phyloP scores from a whole-genome alignment of 805 yeast species.

The Pichia insulana region DNA sequence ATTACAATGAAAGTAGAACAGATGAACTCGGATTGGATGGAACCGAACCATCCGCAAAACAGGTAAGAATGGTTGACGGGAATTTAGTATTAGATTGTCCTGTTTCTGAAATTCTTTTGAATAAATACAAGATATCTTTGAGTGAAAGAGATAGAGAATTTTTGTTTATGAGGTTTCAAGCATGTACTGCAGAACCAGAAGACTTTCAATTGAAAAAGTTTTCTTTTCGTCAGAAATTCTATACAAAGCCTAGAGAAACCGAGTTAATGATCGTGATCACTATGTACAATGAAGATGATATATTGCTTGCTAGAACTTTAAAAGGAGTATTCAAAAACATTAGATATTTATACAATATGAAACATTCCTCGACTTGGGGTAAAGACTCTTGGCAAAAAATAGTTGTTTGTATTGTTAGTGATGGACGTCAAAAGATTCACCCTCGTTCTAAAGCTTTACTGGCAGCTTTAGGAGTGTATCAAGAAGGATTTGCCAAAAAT shows the following conservation, averaged over 20 bases:
- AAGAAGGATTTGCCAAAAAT: constrained; percentile 92
- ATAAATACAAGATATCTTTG: constrained; percentile 39
- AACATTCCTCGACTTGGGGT: constrained; percentile 78
- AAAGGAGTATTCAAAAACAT: constrained; percentile 89
- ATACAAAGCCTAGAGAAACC: constrained; percentile 68
- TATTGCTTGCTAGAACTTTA: constrained; percentile 72
- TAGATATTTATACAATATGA: constrained; percentile 57
- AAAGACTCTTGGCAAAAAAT: constrained; percentile 90
- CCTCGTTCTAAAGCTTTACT: constrained; percentile 71
- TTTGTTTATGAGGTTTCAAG: constrained; percentile 85
- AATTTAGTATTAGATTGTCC: constrained; percentile 85
- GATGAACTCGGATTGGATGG: not conserved
- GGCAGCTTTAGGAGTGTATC: constrained; percentile 84
- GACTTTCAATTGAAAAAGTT: constrained; percentile 55
- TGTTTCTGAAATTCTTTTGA: constrained; percentile 59
- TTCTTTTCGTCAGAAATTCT: constrained; percentile 76
- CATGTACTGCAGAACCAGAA: constrained; percentile 86
- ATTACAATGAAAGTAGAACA: constrained; percentile 4
- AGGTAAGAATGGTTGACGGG: constrained; percentile 56
- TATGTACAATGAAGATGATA: constrained; percentile 84
- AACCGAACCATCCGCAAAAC: constrained; percentile 22
- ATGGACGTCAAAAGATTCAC: constrained; percentile 81
- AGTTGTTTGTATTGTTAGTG: constrained; percentile 82
- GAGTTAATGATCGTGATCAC: constrained; percentile 83
- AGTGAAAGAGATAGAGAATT: constrained; percentile 49